These are phyloP conservation scores for Alternaria brassicicola DNA, from an alignment of 2,329 filamentous ascomycete species.

Conservation along the genomic window DNA sequence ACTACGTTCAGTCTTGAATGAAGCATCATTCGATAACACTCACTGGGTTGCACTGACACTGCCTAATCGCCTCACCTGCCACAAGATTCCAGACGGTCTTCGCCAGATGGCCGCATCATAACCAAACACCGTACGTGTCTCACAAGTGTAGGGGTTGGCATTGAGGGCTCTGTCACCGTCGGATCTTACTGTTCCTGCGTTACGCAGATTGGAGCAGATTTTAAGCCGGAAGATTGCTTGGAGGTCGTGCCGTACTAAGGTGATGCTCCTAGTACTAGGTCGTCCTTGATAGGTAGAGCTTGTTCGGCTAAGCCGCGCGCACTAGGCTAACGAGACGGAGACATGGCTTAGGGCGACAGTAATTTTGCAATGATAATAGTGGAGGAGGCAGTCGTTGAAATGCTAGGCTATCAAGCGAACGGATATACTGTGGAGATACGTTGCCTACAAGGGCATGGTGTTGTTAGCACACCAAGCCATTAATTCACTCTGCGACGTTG, in stretches of 20 bases:
- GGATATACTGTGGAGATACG: background rate
- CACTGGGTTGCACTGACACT: no score
- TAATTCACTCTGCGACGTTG: background rate
- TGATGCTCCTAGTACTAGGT: background rate
- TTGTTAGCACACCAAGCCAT: background rate
- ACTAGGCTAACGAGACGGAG: background rate
- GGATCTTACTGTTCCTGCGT: background rate
- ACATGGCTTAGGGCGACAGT: background rate
- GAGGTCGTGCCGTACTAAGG: background rate
- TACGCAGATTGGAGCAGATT: background rate
- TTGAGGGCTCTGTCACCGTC: background rate
- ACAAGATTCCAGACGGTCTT: background rate
- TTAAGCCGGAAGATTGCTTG: background rate
- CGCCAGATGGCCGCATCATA: background rate
- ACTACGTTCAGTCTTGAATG: no score
- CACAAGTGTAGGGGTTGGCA: background rate
- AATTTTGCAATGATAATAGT: no score
- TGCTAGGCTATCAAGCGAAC: background rate
- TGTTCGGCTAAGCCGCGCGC: no score
- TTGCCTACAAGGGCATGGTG: conserved; percentile 6
- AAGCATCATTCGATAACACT: no score
- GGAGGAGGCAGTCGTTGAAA: background rate
- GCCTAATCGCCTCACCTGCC: no score
- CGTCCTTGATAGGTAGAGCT: background rate
- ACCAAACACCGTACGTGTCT: background rate